These are phyloP conservation scores for Crithidia expoeki DNA, from an alignment of 208 protist species.

Conservation along the genomic window DNA sequence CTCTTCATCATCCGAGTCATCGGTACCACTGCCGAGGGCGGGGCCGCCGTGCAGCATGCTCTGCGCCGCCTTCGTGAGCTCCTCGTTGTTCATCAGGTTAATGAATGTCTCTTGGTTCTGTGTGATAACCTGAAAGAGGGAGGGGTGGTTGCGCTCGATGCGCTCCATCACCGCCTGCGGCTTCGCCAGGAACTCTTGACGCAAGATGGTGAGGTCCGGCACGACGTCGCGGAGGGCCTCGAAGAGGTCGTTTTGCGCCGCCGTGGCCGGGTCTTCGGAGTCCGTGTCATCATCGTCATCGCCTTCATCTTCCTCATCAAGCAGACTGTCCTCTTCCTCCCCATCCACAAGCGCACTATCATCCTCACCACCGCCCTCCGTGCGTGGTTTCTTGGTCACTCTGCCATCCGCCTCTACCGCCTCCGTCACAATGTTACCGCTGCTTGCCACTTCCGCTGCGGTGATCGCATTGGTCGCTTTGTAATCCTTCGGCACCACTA, in stretches of 20 bases:
- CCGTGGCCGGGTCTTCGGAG: slow-evolving; percentile 24
- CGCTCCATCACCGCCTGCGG: slow-evolving; percentile 73
- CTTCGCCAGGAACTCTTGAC: slow-evolving; percentile 74
- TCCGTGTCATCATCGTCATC: slow-evolving; percentile 17
- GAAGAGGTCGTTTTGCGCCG: slow-evolving; percentile 51
- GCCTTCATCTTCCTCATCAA: slow-evolving; percentile 22
- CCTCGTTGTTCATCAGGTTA: slow-evolving; percentile 78
- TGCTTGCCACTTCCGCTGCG: neutral
- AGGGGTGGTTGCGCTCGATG: slow-evolving; percentile 71
- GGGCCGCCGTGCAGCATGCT: slow-evolving; percentile 30
- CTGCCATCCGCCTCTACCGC: neutral
- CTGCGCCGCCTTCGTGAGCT: slow-evolving; percentile 50
- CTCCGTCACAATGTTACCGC: neutral
- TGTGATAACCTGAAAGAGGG: slow-evolving; percentile 80
- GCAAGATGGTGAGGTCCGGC: slow-evolving; percentile 77
- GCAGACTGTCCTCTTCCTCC: slow-evolving; percentile 21
- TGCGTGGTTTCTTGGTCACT: slow-evolving; percentile 7
- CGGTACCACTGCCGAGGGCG: slow-evolving; percentile 8
- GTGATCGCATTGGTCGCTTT: neutral
- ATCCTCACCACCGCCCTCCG: slow-evolving; percentile 13
- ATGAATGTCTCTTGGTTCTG: slow-evolving; percentile 80
- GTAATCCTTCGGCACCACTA: slow-evolving; percentile 49
- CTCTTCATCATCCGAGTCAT: slow-evolving; percentile 31
- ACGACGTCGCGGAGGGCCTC: slow-evolving; percentile 59
- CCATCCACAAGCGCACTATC: neutral